Base-by-base conservation (phyloP, 2,329 filamentous ascomycete genomes). In the Microdochium nivale region DNA sequence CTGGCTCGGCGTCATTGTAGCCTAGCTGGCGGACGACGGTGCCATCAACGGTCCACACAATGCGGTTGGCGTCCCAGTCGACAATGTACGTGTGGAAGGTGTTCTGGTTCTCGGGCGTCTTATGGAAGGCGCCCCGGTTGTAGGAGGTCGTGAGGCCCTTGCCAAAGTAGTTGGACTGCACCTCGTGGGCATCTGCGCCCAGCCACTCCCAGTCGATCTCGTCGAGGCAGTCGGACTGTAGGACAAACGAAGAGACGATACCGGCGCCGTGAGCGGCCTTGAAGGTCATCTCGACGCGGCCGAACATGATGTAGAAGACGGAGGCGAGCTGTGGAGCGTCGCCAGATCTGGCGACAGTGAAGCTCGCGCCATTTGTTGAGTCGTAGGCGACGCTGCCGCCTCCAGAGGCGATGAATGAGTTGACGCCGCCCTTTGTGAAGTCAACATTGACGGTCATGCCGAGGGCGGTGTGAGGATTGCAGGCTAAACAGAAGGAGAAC, bases 261-360 rank as follows among this genome's bases (percentile, higher is more conserved):
- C 94, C 94, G 10, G 81, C 84, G 8, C 94, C 94, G 0, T 90
- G 86, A 10, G 94, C 90, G 25, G 89, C 84, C 70, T 92, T 91
- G 74, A 96, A 79, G 30, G 82, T 85, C 59, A 91, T 81, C 58
- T 95, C 87, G 64, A 96, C 88, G 56, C 86, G 87, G 59, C 94
- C 94, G 67, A 96, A 99, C 94, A 99, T 97, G 73, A 99, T 96
- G 77, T 96, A 97, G 81, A 95, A 97, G 62, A 94, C 82, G 55
- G 90, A 95, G 57, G 80, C 79, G 55, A 99, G 81, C 67, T 92
- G 87, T 0, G 94, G 94, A 2, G 90, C 81, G 65, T 99, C 89
- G 52, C 92, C 91, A 49, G 84, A 77, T 63, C 84, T 74, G 50
- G 81, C 70, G 50, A 99, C 85, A 25, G 88, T 90, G 67, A 99